These are phyloP conservation scores for Erodium texanum DNA, from an alignment of 441 rosid species.

Conservation along the genomic window DNA sequence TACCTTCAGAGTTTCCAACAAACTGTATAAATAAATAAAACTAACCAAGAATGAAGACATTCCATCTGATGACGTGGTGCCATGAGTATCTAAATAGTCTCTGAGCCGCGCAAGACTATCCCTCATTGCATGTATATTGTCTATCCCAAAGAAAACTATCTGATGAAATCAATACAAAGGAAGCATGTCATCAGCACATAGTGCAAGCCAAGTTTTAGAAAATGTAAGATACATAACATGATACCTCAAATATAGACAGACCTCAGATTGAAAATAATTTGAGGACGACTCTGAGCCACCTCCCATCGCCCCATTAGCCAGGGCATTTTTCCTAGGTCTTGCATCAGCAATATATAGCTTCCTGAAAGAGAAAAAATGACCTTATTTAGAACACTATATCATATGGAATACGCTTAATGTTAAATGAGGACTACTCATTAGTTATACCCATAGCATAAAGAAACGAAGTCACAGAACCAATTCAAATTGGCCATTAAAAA, in stretches of 20 bases:
- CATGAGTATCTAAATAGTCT: constrained; percentile 93
- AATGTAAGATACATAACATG: constrained; percentile 16
- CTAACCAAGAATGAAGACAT: constrained; percentile 92
- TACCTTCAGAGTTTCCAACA: background rate
- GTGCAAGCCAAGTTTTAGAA: background rate
- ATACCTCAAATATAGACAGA: constrained; percentile 30
- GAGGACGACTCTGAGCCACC: constrained; percentile 99
- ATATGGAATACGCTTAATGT: background rate
- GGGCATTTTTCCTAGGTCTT: constrained; percentile 95
- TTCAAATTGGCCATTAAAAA: background rate
- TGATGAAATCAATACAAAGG: constrained; percentile 26
- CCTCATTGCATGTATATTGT: constrained; percentile 98
- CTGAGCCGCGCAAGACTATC: constrained; percentile 96
- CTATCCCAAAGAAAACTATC: constrained; percentile 97
- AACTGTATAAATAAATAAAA: constrained; percentile 1
- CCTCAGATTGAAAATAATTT: constrained; percentile 92
- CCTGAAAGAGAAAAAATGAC: constrained; percentile 30
- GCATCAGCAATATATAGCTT: constrained; percentile 98
- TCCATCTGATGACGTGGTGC: constrained; percentile 96
- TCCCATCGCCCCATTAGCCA: constrained; percentile 99
- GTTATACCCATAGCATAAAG: constrained; percentile 5
- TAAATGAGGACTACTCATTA: constrained; percentile 5
- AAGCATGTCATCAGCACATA: constrained; percentile 13
- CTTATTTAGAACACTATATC: background rate
- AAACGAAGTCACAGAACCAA: background rate